Conservation (phyloP, 2,329 filamentous ascomycete species). For the Colletotrichum somersetense region DNA sequence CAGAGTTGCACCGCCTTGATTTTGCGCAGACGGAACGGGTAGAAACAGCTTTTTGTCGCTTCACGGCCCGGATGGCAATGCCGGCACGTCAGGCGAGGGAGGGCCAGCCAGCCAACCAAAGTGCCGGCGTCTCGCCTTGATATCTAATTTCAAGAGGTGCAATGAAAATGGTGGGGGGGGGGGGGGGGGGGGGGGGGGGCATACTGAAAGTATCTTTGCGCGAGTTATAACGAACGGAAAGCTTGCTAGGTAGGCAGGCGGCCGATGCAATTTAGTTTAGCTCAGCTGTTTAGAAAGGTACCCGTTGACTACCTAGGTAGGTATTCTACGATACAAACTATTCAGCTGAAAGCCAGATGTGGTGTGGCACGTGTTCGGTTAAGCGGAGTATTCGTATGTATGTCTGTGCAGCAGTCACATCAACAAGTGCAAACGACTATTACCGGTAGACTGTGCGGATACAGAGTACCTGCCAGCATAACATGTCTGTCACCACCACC, state of each 20-base stretch:
- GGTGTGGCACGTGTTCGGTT: conserved; percentile 16
- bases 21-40: not conserved
- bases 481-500: not conserved
- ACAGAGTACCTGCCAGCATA: too few species aligned
- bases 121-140: conserved; percentile 25
- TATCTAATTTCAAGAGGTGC: conserved; percentile 5
- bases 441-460: not conserved
- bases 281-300: not conserved
- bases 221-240: not conserved
- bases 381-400: not conserved
- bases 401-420: conserved; percentile 24
- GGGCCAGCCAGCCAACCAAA: too few species aligned
- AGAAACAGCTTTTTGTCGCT: conserved; percentile 10
- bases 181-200: too few species aligned
- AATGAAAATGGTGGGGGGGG: too few species aligned
- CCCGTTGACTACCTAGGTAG: conserved; percentile 1
- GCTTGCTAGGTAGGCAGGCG: not conserved
- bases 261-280: not conserved
- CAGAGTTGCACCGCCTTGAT: conserved; percentile 12
- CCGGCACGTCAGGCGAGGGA: not conserved
- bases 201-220: not conserved
- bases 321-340: not conserved
- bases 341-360: not conserved
- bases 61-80: not conserved
- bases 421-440: not conserved